Base-by-base conservation (phyloP, 441 rosid species). In the Populus hybrid region DNA sequence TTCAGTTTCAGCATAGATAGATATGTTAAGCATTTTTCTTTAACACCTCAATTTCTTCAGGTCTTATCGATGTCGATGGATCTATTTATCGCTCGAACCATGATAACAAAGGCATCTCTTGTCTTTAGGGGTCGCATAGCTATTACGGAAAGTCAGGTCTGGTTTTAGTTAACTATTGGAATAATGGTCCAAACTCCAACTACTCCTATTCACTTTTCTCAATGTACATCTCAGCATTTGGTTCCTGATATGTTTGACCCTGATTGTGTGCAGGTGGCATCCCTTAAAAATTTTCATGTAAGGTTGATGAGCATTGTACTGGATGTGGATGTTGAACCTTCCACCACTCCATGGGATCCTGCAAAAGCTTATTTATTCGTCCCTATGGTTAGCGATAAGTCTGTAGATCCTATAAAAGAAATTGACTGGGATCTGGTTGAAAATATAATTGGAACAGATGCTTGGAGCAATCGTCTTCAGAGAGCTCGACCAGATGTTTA, bases 21-120 rank as follows among this genome's bases (percentile, higher is more conserved):
- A 68, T 77, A 40, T 61, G 61, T 33, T 9, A 64, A 66, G 18
- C 63, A 59, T 67, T 81, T 73, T 9, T 75, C 69, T 64, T 64
- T 50, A 42, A 84, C 73, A n/a, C 29, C 64, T 20, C 56, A 69
- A 12, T 56, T 73, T 10, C 64, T 79, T 24, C 86, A 97, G 99
- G 99, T 97, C 91, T 92, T 97, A 94, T 97, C 99, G 98, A 97
- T 94, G 99, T 91, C 97, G 83, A 91, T 94, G 97, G 98, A 97
- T 94, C 97, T 97, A 84, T 97, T 94, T 93, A 87, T 97, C 86
- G 99, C 99, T 83, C 99, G 99, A 82, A 94, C 97, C 91, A 88
- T 97, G 94, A 88, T 89, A 87, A 93, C 95, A 56, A 92, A 92
- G 93, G 97, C 99, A 88, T 94, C 95, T 84, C 99, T 97, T 88